A percentile compares a stretch with the other conserved stretches of the same genome.
These are phyloP conservation scores for Medicago lupulina DNA, from an alignment of 306 rosid genomes.

Conservation along the genomic window DNA sequence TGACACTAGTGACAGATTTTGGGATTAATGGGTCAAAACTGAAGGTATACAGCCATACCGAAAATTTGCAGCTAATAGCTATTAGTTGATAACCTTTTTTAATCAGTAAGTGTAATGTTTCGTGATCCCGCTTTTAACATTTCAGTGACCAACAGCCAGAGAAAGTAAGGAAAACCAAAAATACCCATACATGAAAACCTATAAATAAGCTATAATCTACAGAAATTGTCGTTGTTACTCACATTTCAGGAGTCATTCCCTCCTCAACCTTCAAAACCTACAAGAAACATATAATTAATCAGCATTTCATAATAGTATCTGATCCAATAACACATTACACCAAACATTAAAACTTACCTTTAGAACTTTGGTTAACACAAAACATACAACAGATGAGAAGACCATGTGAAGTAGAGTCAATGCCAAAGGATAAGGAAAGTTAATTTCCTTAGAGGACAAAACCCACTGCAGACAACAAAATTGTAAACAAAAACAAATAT, in stretches of 20 bases:
- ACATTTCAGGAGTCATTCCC: slow-evolving; percentile 97
- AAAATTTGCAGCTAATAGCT: slow-evolving; percentile 4
- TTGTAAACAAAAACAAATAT: slow-evolving; percentile 10
- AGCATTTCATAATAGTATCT: slow-evolving; percentile 24
- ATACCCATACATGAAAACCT: background rate
- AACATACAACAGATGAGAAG: slow-evolving; percentile 93
- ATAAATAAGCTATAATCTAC: slow-evolving; percentile 32
- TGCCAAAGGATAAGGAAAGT: slow-evolving; percentile 97
- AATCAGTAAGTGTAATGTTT: background rate
- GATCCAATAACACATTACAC: slow-evolving; percentile 29
- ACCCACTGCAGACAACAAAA: slow-evolving; percentile 80
- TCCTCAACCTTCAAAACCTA: slow-evolving; percentile 96
- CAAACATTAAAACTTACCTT: slow-evolving; percentile 63
- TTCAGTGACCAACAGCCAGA: slow-evolving; percentile 1
- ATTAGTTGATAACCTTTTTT: slow-evolving; percentile 11
- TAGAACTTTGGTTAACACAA: slow-evolving; percentile 78
- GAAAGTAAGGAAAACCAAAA: slow-evolving; percentile 24
- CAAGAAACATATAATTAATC: slow-evolving; percentile 26
- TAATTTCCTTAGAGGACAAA: slow-evolving; percentile 94
- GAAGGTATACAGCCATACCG: background rate
- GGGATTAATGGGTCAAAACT: slow-evolving; percentile 15
- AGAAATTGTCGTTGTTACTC: slow-evolving; percentile 48
- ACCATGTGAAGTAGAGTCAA: slow-evolving; percentile 97
- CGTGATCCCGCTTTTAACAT: slow-evolving; percentile 31
- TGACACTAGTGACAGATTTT: too few relatives aligned